Evolutionary conservation across 1,284 basidiomycete genomes (phyloP).

Genomic region (Sanguinoderma infundibulare): DNA sequence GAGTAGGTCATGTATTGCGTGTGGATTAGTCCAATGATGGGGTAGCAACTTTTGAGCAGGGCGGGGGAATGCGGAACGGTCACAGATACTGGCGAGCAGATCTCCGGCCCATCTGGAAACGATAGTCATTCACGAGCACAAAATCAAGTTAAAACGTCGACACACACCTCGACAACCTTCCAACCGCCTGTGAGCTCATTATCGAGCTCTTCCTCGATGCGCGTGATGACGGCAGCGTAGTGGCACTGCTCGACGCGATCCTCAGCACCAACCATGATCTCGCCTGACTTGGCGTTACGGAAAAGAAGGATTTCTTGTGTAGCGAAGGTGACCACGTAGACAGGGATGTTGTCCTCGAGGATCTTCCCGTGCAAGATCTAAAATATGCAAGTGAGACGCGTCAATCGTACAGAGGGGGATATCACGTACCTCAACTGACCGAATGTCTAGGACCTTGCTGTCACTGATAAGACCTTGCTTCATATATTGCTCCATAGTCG

Average conservation of each 20-base stretch:
- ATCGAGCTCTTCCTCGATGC: conserved; percentile 83
- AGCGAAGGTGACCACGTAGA: conserved; percentile 92
- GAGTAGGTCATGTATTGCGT: conserved; percentile 1
- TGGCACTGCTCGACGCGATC: conserved; percentile 91
- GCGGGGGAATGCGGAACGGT: neutral
- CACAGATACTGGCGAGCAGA: conserved; percentile 46
- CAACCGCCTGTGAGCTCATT: conserved; percentile 97
- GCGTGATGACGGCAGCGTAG: conserved; percentile 92
- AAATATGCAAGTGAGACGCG: neutral
- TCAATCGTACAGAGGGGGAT: neutral
- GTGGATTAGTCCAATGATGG: conserved; percentile 14
- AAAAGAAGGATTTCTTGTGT: conserved; percentile 96
- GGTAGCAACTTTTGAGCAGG: conserved; percentile 18
- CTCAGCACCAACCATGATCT: conserved; percentile 87
- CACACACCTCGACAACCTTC: conserved; percentile 93
- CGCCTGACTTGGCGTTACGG: conserved; percentile 86
- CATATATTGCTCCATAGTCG: conserved; percentile 95
- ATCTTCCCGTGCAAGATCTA: conserved; percentile 83
- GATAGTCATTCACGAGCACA: neutral
- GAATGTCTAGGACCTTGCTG: conserved; percentile 92
- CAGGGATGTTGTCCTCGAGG: conserved; percentile 89
- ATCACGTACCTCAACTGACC: conserved; percentile 87
- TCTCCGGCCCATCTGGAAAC: conserved; percentile 44
- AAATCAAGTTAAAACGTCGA: neutral
- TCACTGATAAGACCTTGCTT: conserved; percentile 89